Conservation (phyloP, 805 yeast species). For the Ogataea nonfermentans region DNA sequence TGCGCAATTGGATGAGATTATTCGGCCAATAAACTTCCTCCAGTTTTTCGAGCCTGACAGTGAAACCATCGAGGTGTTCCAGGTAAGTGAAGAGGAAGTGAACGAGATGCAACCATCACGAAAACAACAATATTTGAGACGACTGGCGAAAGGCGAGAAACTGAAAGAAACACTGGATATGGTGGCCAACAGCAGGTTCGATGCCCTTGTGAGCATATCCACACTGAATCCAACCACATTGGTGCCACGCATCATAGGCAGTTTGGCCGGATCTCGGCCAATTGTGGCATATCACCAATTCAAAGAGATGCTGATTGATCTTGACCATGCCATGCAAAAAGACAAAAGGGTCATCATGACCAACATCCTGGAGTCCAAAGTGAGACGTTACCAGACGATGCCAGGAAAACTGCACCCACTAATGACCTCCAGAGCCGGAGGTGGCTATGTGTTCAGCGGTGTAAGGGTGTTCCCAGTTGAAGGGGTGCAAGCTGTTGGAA, state of each 20-base stretch:
- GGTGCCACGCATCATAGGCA: constrained; percentile 58
- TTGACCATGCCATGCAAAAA: constrained; percentile 62
- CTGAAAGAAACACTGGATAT: constrained; percentile 49
- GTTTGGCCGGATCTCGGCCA: constrained; percentile 82
- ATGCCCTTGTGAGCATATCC: constrained; percentile 71
- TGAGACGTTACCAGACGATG: constrained; percentile 85
- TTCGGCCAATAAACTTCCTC: constrained; percentile 70
- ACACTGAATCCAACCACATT: constrained; percentile 68
- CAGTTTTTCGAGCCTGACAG: constrained; percentile 80
- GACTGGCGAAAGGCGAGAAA: constrained; percentile 55
- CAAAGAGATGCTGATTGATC: constrained; percentile 75
- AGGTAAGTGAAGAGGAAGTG: constrained; percentile 51
- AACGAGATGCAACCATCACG: constrained; percentile 56
- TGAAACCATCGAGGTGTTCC: constrained; percentile 43
- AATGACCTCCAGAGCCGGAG: constrained; percentile 91
- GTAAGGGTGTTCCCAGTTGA: constrained; percentile 73
- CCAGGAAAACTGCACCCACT: constrained; percentile 93
- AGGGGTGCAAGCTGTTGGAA: constrained; percentile 64
- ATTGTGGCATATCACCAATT: constrained; percentile 77
- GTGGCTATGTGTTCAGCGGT: constrained; percentile 83
- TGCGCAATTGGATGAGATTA: constrained; percentile 49
- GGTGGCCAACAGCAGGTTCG: constrained; percentile 56
- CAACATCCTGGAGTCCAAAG: constrained; percentile 74
- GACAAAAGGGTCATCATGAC: constrained; percentile 81
- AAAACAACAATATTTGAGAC: constrained; percentile 64